Percentiles rank a stretch among this genome's conserved stretches.
phyloP scores from a whole-genome alignment of 208 protist genomes.

The Acanthamoeba castellanii region DNA sequence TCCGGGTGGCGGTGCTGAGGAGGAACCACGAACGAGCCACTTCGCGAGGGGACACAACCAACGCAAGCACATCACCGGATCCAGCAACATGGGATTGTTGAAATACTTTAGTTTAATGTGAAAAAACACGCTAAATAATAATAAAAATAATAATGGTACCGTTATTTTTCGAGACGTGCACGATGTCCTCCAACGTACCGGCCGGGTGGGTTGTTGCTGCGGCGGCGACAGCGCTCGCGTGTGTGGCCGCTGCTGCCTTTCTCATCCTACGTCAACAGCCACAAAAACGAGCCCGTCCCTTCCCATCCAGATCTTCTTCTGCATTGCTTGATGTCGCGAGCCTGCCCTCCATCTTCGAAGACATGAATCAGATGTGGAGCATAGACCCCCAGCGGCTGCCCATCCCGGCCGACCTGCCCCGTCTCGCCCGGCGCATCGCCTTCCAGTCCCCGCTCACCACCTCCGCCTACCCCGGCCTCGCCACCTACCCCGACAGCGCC shows the following conservation, averaged over 20 bases:
- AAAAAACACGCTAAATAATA: too few species aligned
- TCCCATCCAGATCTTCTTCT: neutral
- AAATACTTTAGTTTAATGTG: too few species aligned
- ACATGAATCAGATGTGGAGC: conserved; percentile 49
- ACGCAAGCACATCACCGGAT: too few species aligned
- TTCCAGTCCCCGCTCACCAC: neutral
- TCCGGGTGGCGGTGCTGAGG: too few species aligned
- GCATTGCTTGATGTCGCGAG: neutral
- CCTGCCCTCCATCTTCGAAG: neutral
- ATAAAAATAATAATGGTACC: too few species aligned
- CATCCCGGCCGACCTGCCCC: conserved; percentile 51
- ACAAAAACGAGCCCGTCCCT: neutral
- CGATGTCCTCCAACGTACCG: too few species aligned
- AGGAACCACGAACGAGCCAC: too few species aligned
- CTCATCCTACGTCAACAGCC: neutral
- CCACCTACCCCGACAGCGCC: neutral
- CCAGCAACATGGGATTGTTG: too few species aligned
- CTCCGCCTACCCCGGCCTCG: neutral
- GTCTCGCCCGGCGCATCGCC: conserved; percentile 32
- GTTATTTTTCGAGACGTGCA: too few species aligned
- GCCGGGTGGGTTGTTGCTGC: neutral
- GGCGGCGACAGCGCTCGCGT: neutral
- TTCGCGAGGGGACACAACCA: too few species aligned
- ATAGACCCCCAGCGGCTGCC: neutral
- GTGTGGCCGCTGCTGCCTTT: neutral